These are phyloP conservation scores for Daldinia bambusicola DNA, from an alignment of 495 filamentous ascomycete genomes.

Conservation along the genomic window DNA sequence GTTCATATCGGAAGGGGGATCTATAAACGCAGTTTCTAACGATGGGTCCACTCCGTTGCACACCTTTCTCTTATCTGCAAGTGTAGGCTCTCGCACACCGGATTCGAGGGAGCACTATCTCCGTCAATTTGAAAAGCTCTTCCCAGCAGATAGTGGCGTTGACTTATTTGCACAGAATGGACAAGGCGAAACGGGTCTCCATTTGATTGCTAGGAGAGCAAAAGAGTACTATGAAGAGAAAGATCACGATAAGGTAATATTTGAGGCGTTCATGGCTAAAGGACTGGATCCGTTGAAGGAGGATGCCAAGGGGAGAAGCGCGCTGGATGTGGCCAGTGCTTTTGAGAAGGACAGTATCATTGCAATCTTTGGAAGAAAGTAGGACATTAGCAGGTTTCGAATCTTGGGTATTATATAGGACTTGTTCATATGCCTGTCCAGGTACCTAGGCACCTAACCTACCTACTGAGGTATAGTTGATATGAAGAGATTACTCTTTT, in stretches of 20 bases:
- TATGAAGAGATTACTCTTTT: no score
- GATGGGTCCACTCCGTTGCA: not conserved
- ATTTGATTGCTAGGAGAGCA: not conserved
- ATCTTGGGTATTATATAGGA: not conserved
- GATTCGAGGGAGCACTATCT: not conserved
- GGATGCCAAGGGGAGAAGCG: slow-evolving; percentile 1
- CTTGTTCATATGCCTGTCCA: not conserved
- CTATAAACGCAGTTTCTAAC: not conserved
- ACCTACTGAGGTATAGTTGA: no score
- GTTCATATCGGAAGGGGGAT: not conserved
- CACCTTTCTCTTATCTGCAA: not conserved
- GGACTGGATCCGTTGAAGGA: not conserved
- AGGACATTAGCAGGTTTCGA: not conserved
- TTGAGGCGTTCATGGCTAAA: slow-evolving; percentile 1
- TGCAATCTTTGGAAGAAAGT: not conserved
- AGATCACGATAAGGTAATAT: not conserved
- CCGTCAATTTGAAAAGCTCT: not conserved
- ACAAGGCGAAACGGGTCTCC: not conserved
- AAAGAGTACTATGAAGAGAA: not conserved
- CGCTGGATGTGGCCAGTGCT: not conserved
- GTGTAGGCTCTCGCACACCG: not conserved
- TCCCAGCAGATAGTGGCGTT: not conserved
- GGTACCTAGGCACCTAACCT: no score
- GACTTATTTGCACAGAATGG: not conserved
- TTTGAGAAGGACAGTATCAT: not conserved